Evolutionary conservation across 495 filamentous ascomycete species (phyloP), one percentile per base, ranked within the genome.

Genomic region (Mycothermus thermophilus): DNA sequence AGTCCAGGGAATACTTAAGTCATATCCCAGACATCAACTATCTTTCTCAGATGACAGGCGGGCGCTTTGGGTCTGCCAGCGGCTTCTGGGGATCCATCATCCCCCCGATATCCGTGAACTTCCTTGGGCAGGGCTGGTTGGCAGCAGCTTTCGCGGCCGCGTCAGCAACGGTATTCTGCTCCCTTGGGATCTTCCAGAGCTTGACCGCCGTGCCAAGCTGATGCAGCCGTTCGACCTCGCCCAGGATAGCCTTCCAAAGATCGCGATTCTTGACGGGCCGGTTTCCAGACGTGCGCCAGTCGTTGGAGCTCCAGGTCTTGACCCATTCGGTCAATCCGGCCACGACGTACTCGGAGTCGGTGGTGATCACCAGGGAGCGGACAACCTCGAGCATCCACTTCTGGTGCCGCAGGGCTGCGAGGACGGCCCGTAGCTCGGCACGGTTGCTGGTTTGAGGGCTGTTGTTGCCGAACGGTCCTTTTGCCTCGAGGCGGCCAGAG

Each of bases 321-420:
- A 51, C 37, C 54, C 58, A 64, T 11, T 53, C 44, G 3, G 64
- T 67, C 4, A 53, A 41, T 3, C 62, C 58, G 17, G 53, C 41
- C 5, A 56, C 51, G 0, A 64, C 47, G 35, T 69, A 69, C 18
- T 55, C 52, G 2, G 61, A 69, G 38, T 69, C 59, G 2, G 64
- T 62, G 12, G 62, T 66, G 24, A 72, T 53, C 7, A 65, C 52
- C 0, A 71, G 23, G 0, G 45, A 57, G n/a, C 32, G 41, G 42
- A 55, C 58, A 1, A 58, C 56, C 41, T 66, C 64, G 7, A 37
- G 41, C 17, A 22, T 19, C 62, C 60, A 66, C 36, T 34, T 2
- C 27, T 51, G 46, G 26, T 54, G 44, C 15, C 55, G 38, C 27
- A 67, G 42, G 21, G 48, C 62, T 1, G 52, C 55, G 13, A 63